Evolutionary conservation across 305 asterid genomes (phyloP).

Genomic region (Fraxinus platypoda): DNA sequence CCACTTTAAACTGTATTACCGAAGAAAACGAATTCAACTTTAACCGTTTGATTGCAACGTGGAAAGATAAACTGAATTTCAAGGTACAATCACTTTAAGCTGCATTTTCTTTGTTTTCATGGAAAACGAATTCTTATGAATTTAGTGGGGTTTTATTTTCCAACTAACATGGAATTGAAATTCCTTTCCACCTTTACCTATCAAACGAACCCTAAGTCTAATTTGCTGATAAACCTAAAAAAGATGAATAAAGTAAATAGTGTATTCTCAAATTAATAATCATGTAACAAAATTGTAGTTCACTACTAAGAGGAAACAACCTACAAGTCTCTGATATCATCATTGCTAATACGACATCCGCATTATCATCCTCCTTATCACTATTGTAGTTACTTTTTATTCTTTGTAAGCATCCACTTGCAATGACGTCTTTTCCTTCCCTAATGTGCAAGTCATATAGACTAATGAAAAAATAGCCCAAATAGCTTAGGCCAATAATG

Average conservation of each 20-base stretch:
- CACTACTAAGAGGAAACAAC: not conserved
- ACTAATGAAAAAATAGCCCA: not conserved
- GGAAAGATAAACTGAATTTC: no score
- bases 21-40: no score
- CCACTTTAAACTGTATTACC: no score
- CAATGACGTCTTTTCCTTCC: not conserved
- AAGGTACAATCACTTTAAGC: no score
- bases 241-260: not conserved
- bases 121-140: no score
- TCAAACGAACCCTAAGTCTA: not conserved
- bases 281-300: not conserved
- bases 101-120: no score
- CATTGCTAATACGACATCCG: not conserved
- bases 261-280: not conserved
- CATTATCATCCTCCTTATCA: not conserved
- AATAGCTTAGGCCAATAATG: not conserved
- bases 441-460: not conserved
- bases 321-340: not conserved
- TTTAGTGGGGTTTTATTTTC: no score
- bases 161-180: no score
- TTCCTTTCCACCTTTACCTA: no score
- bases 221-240: not conserved
- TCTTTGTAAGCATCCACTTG: not conserved
- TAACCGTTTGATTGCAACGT: no score
- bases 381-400: not conserved